phyloP scores from a whole-genome alignment of 1,284 basidiomycete genomes.

The Trametes pubescens region DNA sequence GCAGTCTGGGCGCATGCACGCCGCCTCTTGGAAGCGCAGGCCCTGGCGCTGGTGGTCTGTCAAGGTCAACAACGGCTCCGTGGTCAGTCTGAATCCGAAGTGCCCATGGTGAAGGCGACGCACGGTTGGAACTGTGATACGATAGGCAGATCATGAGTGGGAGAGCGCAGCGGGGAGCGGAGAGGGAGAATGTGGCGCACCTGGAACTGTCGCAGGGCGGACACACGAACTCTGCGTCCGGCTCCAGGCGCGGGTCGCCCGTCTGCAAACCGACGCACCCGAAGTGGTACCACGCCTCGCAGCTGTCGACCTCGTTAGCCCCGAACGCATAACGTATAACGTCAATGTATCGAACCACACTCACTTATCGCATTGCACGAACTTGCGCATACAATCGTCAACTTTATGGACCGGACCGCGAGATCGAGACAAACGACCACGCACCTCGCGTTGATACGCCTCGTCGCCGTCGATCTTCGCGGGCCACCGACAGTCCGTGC shows the following conservation, averaged over 20 bases:
- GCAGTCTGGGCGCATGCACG: slow-evolving; percentile 33
- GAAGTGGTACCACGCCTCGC: slow-evolving; percentile 33
- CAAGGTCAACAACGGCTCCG: no score
- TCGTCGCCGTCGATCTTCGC: slow-evolving; percentile 23
- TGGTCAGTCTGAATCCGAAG: not conserved
- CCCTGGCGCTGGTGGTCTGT: slow-evolving; percentile 23
- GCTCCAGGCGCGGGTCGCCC: slow-evolving; percentile 26
- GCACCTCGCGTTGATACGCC: slow-evolving; percentile 28
- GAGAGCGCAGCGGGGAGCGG: no score
- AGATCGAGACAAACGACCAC: not conserved
- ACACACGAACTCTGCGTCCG: slow-evolving; percentile 24
- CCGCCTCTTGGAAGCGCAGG: slow-evolving; percentile 25
- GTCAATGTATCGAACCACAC: not conserved
- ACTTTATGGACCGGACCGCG: not conserved
- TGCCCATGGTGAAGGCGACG: not conserved
- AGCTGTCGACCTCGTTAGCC: slow-evolving; percentile 14
- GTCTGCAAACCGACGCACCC: slow-evolving; percentile 27
- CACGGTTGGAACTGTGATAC: slow-evolving; percentile 14
- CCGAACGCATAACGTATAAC: no score
- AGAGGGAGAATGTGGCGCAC: slow-evolving; percentile 12
- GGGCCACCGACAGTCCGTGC: slow-evolving; percentile 31
- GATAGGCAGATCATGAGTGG: not conserved
- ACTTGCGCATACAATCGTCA: slow-evolving; percentile 13
- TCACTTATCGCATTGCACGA: slow-evolving; percentile 29
- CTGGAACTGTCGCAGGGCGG: slow-evolving; percentile 29